Evolutionary conservation across 306 rosid species (phyloP).

Genomic region (Cicer yamashitae): DNA sequence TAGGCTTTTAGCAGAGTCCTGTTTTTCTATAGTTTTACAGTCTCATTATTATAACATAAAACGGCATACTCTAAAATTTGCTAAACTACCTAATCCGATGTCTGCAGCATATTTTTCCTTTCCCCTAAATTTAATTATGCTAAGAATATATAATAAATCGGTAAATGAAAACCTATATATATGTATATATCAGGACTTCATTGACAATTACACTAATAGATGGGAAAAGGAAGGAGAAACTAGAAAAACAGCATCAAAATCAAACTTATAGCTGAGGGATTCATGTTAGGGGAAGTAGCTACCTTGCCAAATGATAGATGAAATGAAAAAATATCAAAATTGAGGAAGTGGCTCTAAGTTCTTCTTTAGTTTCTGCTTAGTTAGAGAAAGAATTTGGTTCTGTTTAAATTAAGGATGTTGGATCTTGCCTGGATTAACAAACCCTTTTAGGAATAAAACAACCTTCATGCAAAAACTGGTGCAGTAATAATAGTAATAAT

Average conservation of each 20-base stretch:
- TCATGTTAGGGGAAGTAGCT: neutral
- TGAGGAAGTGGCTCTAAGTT: neutral
- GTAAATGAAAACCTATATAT: neutral
- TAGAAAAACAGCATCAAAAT: neutral
- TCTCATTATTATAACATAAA: neutral
- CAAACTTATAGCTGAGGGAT: neutral
- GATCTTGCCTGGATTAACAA: neutral
- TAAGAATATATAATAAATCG: neutral
- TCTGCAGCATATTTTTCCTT: slow-evolving; percentile 12
- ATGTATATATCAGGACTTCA: neutral
- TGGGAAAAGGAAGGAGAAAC: neutral
- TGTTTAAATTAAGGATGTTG: neutral
- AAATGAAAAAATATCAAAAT: slow-evolving; percentile 13
- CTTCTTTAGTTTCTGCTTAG: neutral
- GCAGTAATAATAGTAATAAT: neutral
- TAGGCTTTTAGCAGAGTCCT: neutral
- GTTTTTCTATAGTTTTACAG: slow-evolving; percentile 8
- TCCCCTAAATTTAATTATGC: neutral
- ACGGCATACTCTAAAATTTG: neutral
- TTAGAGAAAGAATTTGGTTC: neutral
- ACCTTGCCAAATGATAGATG: slow-evolving; percentile 1
- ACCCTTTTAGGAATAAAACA: neutral
- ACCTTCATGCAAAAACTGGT: slow-evolving; percentile 7
- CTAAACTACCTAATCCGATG: slow-evolving; percentile 8
- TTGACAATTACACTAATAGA: too few relatives aligned